phyloP scores from a whole-genome alignment of 2,329 filamentous ascomycete genomes.

The Aureobasidium sp. region DNA sequence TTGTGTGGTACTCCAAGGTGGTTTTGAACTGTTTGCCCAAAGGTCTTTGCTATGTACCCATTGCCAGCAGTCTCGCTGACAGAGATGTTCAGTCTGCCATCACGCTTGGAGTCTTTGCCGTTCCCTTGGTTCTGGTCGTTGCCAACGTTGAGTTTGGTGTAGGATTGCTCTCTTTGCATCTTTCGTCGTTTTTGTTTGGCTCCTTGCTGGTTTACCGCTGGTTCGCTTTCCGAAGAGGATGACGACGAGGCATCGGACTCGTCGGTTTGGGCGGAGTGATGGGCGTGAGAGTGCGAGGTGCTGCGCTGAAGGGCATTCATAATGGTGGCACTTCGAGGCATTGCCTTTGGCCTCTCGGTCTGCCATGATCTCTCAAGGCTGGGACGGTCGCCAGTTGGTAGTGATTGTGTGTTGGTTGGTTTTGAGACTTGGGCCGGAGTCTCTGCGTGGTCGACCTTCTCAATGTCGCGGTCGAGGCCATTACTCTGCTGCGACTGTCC shows the following conservation, averaged over 20 bases:
- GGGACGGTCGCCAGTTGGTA: background rate
- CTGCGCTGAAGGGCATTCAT: background rate
- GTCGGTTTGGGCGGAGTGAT: background rate
- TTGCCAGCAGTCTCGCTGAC: conserved; percentile 61
- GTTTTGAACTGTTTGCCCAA: conserved; percentile 56
- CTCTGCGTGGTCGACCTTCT: conserved; percentile 1
- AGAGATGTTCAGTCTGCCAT: conserved; percentile 64
- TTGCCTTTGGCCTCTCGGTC: conserved; percentile 7
- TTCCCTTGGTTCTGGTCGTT: conserved; percentile 59
- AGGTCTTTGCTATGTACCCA: conserved; percentile 65
- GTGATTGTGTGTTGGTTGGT: background rate
- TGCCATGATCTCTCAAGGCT: conserved; percentile 11
- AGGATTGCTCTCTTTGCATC: conserved; percentile 24
- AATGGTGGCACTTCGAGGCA: conserved; percentile 5
- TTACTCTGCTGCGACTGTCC: background rate
- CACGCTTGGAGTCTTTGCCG: conserved; percentile 56
- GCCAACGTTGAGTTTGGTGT: conserved; percentile 50
- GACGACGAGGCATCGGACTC: background rate
- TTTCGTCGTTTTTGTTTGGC: conserved; percentile 10
- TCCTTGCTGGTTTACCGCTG: background rate
- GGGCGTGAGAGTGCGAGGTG: background rate
- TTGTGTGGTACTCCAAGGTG: conserved; percentile 37
- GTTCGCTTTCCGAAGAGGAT: background rate
- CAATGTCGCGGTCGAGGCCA: background rate
- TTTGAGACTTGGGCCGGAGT: background rate